Conservation (phyloP, 352 stramenopile genomes). For the Phytophthora podocarpi region DNA sequence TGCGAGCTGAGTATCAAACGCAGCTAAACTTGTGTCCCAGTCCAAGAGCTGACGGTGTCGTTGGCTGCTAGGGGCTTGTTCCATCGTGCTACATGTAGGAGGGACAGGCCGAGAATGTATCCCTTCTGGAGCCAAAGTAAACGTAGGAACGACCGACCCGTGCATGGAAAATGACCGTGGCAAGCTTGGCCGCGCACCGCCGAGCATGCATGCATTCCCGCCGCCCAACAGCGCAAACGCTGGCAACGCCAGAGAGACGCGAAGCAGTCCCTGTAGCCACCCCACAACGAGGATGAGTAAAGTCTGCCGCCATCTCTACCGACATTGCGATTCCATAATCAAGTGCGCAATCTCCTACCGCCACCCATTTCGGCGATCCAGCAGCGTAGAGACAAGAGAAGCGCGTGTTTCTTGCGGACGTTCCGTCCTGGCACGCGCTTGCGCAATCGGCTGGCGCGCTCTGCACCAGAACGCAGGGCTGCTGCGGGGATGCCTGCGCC, state of each 20-base stretch:
- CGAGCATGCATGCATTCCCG: background rate
- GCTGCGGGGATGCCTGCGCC: constrained; percentile 4
- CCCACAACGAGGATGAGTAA: no score
- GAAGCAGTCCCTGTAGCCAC: no score
- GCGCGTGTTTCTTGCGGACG: constrained; percentile 8
- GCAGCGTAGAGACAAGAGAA: constrained; percentile 1
- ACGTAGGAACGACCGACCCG: background rate
- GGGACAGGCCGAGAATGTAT: no score
- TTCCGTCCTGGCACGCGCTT: constrained; percentile 15
- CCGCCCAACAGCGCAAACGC: no score
- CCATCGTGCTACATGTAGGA: no score
- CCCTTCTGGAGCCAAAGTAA: no score
- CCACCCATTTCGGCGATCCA: constrained; percentile 25
- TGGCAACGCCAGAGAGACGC: no score
- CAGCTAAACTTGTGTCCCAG: no score
- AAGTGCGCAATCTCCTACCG: constrained; percentile 15
- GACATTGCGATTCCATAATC: constrained; percentile 19
- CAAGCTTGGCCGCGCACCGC: background rate
- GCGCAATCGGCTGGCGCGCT: no score
- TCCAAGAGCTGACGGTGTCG: no score
- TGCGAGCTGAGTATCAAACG: no score
- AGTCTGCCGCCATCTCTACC: constrained; percentile 5
- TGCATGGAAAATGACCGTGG: constrained; percentile 3
- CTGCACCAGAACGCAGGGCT: constrained; percentile 12
- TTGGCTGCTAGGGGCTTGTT: no score